phyloP scores from a whole-genome alignment of 1,284 basidiomycete species.

The Pseudozyma sp. region DNA sequence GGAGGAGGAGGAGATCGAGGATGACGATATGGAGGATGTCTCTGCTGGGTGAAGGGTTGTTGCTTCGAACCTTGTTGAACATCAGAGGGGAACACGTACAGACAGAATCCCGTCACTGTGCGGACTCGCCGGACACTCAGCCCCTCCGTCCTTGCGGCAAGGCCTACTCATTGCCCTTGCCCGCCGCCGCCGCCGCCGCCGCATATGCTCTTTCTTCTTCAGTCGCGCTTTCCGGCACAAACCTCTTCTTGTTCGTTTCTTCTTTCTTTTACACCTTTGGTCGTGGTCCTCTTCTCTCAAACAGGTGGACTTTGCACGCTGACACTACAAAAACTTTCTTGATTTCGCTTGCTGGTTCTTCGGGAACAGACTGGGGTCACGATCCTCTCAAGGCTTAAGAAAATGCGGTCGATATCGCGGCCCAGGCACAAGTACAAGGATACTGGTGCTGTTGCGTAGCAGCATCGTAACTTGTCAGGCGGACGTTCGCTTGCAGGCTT shows the following conservation, averaged over 20 bases:
- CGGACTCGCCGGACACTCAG: too few species aligned
- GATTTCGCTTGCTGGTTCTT: not conserved
- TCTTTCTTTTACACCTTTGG: not conserved
- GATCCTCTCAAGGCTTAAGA: constrained; percentile 42
- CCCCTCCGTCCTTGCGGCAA: too few species aligned
- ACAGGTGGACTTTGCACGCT: not conserved
- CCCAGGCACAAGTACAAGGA: too few species aligned
- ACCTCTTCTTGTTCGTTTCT: not conserved
- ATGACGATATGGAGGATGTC: constrained; percentile 40
- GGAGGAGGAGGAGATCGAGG: constrained; percentile 15
- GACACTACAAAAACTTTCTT: not conserved
- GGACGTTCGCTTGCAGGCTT: too few species aligned
- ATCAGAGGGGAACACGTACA: too few species aligned
- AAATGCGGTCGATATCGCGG: too few species aligned
- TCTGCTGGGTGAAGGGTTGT: constrained; percentile 16
- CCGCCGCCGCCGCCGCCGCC: too few species aligned
- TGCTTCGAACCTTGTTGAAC: not conserved
- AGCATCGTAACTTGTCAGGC: too few species aligned
- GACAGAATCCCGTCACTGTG: too few species aligned
- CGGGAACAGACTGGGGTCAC: constrained; percentile 50
- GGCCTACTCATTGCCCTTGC: too few species aligned
- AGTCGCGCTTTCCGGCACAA: not conserved
- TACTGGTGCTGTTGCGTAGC: too few species aligned
- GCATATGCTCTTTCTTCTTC: too few species aligned
- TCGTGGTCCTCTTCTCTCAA: constrained; percentile 5